Evolutionary conservation across 768 basidiomycete species (phyloP).

Genomic region (Russula brevipes): DNA sequence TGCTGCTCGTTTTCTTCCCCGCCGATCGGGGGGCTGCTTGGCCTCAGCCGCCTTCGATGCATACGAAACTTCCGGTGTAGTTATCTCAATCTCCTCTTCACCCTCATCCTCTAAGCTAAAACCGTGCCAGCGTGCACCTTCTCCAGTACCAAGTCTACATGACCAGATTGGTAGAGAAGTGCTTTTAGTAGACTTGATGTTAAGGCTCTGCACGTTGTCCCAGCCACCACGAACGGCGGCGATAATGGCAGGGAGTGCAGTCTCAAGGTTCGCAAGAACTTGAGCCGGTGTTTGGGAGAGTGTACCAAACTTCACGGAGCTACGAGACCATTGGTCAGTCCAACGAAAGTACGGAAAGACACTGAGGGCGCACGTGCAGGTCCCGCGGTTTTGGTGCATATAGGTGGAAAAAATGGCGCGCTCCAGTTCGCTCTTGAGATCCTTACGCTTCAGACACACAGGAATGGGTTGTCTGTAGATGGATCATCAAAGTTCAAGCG

Average conservation of each 20-base stretch:
- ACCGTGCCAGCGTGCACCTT: slow-evolving; percentile 58
- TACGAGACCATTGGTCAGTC: slow-evolving; percentile 30
- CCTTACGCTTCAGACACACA: slow-evolving; percentile 81
- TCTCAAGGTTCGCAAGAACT: slow-evolving; percentile 70
- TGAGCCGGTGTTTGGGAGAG: slow-evolving; percentile 69
- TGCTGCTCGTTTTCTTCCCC: slow-evolving; percentile 34
- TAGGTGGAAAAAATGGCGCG: slow-evolving; percentile 91
- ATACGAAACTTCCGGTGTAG: background rate
- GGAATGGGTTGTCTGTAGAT: slow-evolving; percentile 83
- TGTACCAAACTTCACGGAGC: slow-evolving; percentile 79
- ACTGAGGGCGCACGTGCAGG: slow-evolving; percentile 69
- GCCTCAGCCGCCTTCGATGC: background rate
- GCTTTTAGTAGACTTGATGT: slow-evolving; percentile 86
- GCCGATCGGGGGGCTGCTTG: slow-evolving; percentile 5
- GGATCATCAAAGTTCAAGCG: slow-evolving; percentile 2
- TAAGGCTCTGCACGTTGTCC: slow-evolving; percentile 85
- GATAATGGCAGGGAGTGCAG: slow-evolving; percentile 70
- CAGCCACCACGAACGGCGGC: slow-evolving; percentile 72
- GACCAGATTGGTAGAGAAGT: slow-evolving; percentile 89
- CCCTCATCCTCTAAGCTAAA: slow-evolving; percentile 32
- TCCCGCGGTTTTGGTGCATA: slow-evolving; percentile 92
- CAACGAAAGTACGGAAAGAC: background rate
- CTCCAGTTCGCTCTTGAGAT: slow-evolving; percentile 89
- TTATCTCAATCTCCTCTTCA: slow-evolving; percentile 12
- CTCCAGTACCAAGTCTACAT: slow-evolving; percentile 58